phyloP scores from a whole-genome alignment of 2,329 filamentous ascomycete genomes.

The Ploettnerulaceae sp. region DNA sequence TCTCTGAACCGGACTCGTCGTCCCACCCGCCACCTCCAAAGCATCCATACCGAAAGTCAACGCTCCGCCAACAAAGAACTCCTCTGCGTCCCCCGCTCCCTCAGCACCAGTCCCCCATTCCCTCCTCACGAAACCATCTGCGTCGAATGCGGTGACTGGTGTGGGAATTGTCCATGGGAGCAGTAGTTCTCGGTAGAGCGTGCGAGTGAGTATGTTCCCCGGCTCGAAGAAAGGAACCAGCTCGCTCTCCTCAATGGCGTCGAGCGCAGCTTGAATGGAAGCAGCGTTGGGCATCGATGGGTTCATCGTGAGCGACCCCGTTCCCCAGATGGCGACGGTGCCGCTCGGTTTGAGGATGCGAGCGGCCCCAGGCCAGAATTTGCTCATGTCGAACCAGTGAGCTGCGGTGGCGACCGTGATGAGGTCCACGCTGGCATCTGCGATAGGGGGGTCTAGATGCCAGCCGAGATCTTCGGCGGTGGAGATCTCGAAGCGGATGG shows the following conservation, averaged over 20 bases:
- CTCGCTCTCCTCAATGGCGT: constrained; percentile 34
- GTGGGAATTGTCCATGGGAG: constrained; percentile 41
- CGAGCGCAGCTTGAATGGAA: constrained; percentile 36
- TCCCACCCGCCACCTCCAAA: constrained; percentile 29
- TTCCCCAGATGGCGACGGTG: constrained; percentile 42
- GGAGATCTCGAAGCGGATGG: constrained; percentile 21
- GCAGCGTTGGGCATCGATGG: constrained; percentile 35
- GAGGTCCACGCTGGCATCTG: constrained; percentile 21
- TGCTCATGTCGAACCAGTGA: constrained; percentile 46
- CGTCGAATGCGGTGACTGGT: constrained; percentile 32
- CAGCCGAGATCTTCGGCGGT: constrained; percentile 24
- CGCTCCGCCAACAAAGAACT: constrained; percentile 10
- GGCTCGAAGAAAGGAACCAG: constrained; percentile 35
- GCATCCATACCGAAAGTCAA: constrained; percentile 16
- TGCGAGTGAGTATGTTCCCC: constrained; percentile 36
- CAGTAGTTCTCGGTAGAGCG: constrained; percentile 37
- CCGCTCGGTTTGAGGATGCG: constrained; percentile 42
- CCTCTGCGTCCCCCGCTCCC: constrained; percentile 5
- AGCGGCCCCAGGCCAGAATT: constrained; percentile 41
- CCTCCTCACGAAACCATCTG: constrained; percentile 11
- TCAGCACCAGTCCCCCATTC: constrained; percentile 10
- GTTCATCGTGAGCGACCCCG: constrained; percentile 20
- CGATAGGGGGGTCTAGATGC: constrained; percentile 8
- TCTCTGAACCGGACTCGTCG: constrained; percentile 37
- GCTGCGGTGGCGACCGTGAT: constrained; percentile 31